phyloP scores from a whole-genome alignment of 176 grass and related monocot genomes.

The Dendrocalamus sinicus region DNA sequence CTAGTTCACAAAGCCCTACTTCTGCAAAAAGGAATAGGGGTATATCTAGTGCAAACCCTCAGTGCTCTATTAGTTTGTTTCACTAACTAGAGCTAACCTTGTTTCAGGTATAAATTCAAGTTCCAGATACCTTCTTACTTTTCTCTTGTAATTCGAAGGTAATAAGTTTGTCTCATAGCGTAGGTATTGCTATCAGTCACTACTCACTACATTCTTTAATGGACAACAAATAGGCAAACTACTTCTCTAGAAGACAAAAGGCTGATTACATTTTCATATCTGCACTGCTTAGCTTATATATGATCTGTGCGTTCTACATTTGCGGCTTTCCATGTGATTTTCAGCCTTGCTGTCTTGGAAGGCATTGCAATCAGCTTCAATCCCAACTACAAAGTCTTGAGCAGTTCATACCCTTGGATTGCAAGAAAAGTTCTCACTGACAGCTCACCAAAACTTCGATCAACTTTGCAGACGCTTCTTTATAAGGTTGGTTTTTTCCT shows the following conservation, averaged over 20 bases:
- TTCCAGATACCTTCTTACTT: constrained; percentile 98
- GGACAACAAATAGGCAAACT: constrained; percentile 9
- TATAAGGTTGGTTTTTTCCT: constrained; percentile 67
- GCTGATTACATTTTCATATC: constrained; percentile 4
- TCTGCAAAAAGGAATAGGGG: neutral
- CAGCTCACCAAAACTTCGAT: constrained; percentile 80
- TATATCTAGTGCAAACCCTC: constrained; percentile 1
- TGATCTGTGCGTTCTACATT: neutral
- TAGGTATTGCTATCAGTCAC: neutral
- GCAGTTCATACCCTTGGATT: constrained; percentile 99
- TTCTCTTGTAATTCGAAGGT: constrained; percentile 98
- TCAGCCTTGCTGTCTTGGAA: constrained; percentile 96
- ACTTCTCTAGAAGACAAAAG: constrained; percentile 7
- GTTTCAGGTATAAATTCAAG: constrained; percentile 97
- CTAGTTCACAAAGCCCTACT: constrained; percentile 32
- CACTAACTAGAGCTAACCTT: constrained; percentile 39
- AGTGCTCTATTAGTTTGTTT: neutral
- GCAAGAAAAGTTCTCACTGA: constrained; percentile 99
- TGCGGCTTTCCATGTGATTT: constrained; percentile 42
- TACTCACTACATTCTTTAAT: constrained; percentile 1
- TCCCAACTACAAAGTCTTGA: constrained; percentile 95
- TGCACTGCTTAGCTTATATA: constrained; percentile 5
- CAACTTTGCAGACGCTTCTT: constrained; percentile 83
- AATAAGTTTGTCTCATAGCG: constrained; percentile 24
- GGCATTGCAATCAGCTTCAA: constrained; percentile 89